Evolutionary conservation across 768 basidiomycete species (phyloP).

Genomic region (Pilatotrama ljubarskyi): DNA sequence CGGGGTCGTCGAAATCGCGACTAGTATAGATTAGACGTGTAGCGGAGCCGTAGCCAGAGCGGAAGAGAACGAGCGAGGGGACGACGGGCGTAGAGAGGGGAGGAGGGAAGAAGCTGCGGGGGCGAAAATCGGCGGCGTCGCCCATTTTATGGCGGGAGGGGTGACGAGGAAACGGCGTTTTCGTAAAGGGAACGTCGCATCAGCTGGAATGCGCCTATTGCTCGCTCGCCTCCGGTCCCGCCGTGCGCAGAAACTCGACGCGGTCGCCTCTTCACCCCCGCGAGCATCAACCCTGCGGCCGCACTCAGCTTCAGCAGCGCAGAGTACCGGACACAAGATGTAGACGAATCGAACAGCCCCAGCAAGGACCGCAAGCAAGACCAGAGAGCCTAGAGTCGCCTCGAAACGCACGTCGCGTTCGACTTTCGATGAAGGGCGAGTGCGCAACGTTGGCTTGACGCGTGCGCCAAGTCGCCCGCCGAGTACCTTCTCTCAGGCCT

Average conservation of each 20-base stretch:
- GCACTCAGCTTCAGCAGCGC: not conserved
- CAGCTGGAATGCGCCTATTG: slow-evolving; percentile 2
- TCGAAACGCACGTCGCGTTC: not conserved
- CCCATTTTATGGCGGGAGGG: not conserved
- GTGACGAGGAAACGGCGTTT: slow-evolving; percentile 3
- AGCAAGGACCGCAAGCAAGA: not conserved
- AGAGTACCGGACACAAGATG: not conserved
- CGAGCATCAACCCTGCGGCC: not conserved
- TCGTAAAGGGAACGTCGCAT: slow-evolving; percentile 12
- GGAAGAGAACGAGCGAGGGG: not conserved
- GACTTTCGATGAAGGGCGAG: too few relatives aligned
- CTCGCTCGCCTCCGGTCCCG: slow-evolving; percentile 7
- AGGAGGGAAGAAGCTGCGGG: not conserved
- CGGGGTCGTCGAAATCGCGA: not conserved
- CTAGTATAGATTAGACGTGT: not conserved
- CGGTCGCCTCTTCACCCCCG: not conserved
- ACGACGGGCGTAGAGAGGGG: not conserved
- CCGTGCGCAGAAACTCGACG: slow-evolving; percentile 2
- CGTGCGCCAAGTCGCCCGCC: not conserved
- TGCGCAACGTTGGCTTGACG: too few relatives aligned
- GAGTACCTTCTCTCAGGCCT: too few relatives aligned
- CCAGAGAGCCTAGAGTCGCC: not conserved
- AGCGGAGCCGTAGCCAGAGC: not conserved
- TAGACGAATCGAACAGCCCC: too few relatives aligned
- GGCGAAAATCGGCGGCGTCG: not conserved